Base-by-base conservation (phyloP, 2,329 filamentous ascomycete species). In the Orbilia blumenaviensis region DNA sequence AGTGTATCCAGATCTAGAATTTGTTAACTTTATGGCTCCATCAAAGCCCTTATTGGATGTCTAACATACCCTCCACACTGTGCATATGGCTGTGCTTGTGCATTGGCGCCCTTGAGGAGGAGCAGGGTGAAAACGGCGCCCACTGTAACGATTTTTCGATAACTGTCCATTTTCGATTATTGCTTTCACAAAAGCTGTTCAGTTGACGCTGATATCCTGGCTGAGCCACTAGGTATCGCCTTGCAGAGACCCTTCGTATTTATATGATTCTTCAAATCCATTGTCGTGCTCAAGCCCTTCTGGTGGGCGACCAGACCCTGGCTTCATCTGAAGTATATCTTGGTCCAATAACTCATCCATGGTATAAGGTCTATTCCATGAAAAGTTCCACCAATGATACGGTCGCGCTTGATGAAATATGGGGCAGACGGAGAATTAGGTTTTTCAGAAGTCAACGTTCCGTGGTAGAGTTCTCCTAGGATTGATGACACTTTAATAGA, bases 331-430 rank as follows among this genome's bases (percentile, higher is more conserved):
- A 41, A 18, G 23, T 14, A 1, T 23, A 27, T 34, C 48, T 54
- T 34, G 48, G 48, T 34, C 34, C 10, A 18, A 23, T 21, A 29
- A 10, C 44, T 66, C 21, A 54, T 29, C 62, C 42, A 58, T 61
- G 42, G 66, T 41, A 48, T 61, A 18, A 52, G 36, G 58, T 36
- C 54, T n/a, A 18, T 46, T 27, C 36, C 36, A 44, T n/a, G 16
- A 67, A 29, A 63, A 72, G 46, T 72, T 72, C 67, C 67, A 72
- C 67, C 67, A 72, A 72, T 72, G 16, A 36, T 16, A 36, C 44
- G 8, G 29, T n/a, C 32, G 36, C 23, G 38, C 36, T 23, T 16
- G 6, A 29, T n/a, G 6, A 18, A 36, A 38, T n/a, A 38, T 64
- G 18, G n/a, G 8, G 16, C 7, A n/a, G 29, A 36, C 62, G 62